Evolutionary conservation across 345 rosid species (phyloP), one percentile per base, ranked within the genome.

Genomic region (Xanthoceras sorbifolium): DNA sequence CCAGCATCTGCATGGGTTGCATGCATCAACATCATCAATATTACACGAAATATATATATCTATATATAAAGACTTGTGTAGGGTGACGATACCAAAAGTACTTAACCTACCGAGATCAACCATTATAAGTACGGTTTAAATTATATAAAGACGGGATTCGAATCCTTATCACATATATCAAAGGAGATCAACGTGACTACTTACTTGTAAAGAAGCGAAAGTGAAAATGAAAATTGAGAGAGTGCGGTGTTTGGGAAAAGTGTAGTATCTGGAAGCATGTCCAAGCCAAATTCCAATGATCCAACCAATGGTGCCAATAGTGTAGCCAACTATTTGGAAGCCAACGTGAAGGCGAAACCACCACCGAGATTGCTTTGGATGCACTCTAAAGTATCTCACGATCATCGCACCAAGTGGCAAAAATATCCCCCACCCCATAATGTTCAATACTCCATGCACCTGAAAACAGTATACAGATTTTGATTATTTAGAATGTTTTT

Each of bases 401-500:
- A 79, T n/a, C 3, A 89, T 86, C 15, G 74, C 88, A 10, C 93
- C 93, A 17, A 67, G 20, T 0, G 93, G 93, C 64, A 89, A 15
- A 25, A 89, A 5, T 34, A 64, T 73, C 32, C 93, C 93, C 91
- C 91, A 89, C 31, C 89, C 91, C 10, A 82, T 28, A 2, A 89
- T 86, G 84, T 82, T 89, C 57, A 86, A 14, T 9, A 82, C 71
- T 28, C 93, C 93, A 75, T 89, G 93, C 22, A 76, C 75, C 93
- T 89, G 23, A 15, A 69, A 44, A n/a, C n/a, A n/a, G n/a, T n/a
- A n/a, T n/a, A n/a, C n/a, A n/a, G n/a, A n/a, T n/a, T n/a, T n/a
- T n/a, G n/a, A n/a, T n/a, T n/a, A n/a, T n/a, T n/a, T n/a, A n/a
- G n/a, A n/a, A n/a, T n/a, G n/a, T n/a, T n/a, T n/a, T n/a, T n/a